Base-by-base conservation (phyloP, 2,329 filamentous ascomycete genomes). In the Neopestalotiopsis rosae region DNA sequence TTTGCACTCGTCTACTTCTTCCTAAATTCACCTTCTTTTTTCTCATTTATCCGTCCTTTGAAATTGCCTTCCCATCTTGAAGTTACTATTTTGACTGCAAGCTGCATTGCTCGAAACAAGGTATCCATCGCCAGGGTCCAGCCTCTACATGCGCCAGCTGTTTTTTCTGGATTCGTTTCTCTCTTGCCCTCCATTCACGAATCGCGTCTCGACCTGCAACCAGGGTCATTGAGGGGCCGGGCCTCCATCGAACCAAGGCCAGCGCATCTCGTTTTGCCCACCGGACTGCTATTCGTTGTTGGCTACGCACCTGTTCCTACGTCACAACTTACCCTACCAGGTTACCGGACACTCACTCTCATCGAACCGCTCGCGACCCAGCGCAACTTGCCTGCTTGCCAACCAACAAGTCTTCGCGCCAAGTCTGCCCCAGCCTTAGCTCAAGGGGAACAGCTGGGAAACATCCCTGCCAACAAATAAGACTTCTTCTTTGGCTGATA, bases 211-310 rank as follows among this genome's bases (percentile, higher is more conserved):
- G 45, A 9, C 28, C 12, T 57, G 13, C 42, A 32, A 67, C 57
- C 57, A 17, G 59, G 66, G 40, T 61, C 49, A n/a, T 52, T 63
- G 59, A 45, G 57, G 30, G 32, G 66, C 57, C 63, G 66, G 24
- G 59, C 66, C 66, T 52, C 28, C 38, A 67, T 67, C 66, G 3
- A 32, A 38, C 42, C 42, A 34, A 63, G 40, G 40, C 42, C 20
- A 62, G 32, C 66, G 13, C 58, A 52, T 56, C 58, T 67, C 32
- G 40, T n/a, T 56, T 20, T 52, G 10, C 66, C 32, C 24, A 52
- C 45, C 45, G 45, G 45, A 52, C 45, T n/a, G 59, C 59, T 30
- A 67, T 67, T 63, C 59, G 30, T 67, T 40, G 28, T 24, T 67
- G 12, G 57, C 58, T 67, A 52, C 24, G 13, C 32, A 28, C 12